Conservation (phyloP, 1,284 basidiomycete genomes). For the Marasmius tenuissimus region DNA sequence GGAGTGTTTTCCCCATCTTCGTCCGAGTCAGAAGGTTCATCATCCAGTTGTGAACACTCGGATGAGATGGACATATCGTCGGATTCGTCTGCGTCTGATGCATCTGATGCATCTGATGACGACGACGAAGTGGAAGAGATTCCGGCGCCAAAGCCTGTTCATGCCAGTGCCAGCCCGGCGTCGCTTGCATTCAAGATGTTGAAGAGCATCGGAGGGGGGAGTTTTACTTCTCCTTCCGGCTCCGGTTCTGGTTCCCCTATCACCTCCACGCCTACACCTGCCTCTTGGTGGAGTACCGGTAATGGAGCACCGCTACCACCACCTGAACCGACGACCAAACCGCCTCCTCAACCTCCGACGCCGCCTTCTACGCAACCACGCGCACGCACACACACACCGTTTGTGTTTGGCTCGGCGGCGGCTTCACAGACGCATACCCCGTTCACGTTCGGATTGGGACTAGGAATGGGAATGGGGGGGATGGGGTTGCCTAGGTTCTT, state of each 20-base stretch:
- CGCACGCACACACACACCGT: not conserved
- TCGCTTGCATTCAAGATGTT: not conserved
- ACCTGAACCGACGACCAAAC: too few species aligned
- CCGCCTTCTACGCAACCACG: not conserved
- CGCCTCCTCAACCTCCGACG: not conserved
- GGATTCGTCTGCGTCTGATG: constrained; percentile 18
- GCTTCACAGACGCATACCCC: too few species aligned
- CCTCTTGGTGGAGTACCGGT: too few species aligned
- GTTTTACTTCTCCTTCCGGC: not conserved
- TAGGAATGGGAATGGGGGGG: too few species aligned
- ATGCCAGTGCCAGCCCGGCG: not conserved
- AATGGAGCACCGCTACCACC: too few species aligned
- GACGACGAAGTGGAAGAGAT: constrained; percentile 62
- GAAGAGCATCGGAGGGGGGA: too few species aligned
- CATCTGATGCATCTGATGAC: constrained; percentile 22
- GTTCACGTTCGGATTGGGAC: too few species aligned
- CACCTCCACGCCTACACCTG: not conserved
- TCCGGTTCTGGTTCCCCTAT: not conserved
- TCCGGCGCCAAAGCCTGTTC: constrained; percentile 3
- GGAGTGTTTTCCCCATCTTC: constrained; percentile 58
- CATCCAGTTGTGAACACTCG: not conserved
- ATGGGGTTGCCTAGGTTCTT: too few species aligned
- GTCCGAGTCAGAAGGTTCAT: constrained; percentile 39
- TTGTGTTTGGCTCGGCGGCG: too few species aligned
- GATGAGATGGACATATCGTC: constrained; percentile 29